Evolutionary conservation across 768 basidiomycete genomes (phyloP).

Genomic region (Trametes meyenii): DNA sequence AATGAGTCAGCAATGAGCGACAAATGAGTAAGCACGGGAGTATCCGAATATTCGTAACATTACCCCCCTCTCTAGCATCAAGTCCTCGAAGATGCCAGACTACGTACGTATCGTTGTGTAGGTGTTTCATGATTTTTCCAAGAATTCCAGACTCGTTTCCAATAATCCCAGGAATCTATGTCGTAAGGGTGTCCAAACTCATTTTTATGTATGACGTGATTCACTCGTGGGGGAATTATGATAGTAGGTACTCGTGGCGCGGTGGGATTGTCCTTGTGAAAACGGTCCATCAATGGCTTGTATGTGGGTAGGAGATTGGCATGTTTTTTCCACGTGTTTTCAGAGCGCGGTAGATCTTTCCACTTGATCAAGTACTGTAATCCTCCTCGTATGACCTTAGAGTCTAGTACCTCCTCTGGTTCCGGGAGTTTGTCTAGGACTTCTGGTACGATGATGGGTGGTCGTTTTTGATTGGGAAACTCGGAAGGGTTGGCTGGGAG

Average conservation of each 20-base stretch:
- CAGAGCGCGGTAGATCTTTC: constrained; percentile 27
- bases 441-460: constrained; percentile 19
- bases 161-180: no score
- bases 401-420: constrained; percentile 31
- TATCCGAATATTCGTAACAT: no score
- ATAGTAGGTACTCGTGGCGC: constrained; percentile 12
- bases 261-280: constrained; percentile 17
- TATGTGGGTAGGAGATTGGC: neutral
- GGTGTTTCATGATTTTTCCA: no score
- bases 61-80: no score
- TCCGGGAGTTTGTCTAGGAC: constrained; percentile 13
- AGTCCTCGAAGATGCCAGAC: no score
- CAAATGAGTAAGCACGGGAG: no score
- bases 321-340: constrained; percentile 25
- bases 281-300: constrained; percentile 1
- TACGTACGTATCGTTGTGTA: no score
- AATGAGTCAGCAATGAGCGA: no score
- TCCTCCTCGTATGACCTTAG: neutral
- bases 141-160: no score
- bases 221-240: neutral
- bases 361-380: constrained; percentile 35
- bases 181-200: no score
- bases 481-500: constrained; percentile 19
- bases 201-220: no score
- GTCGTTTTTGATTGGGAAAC: constrained; percentile 15